phyloP scores from a whole-genome alignment of 352 stramenopile genomes.

The Phytophthora pluvialis region DNA sequence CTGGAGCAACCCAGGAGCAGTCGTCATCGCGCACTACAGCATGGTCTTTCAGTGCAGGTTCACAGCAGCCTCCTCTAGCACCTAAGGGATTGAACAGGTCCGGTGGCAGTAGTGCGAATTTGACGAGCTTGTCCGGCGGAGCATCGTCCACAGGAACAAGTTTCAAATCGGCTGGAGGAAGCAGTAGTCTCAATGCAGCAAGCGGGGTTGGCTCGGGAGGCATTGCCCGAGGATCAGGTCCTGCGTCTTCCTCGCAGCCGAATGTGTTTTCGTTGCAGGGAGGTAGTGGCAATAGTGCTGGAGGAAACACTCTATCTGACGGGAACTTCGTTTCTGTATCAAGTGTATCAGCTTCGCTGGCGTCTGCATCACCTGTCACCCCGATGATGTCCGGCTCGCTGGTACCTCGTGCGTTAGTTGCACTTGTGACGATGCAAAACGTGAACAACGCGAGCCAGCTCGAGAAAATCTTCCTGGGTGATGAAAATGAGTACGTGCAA shows the following conservation, averaged over 20 bases:
- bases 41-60: conserved; percentile 37
- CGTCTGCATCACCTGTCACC: conserved; percentile 46
- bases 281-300: conserved; percentile 3
- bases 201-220: conserved; percentile 16
- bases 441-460: conserved; percentile 62
- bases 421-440: conserved; percentile 82
- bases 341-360: conserved; percentile 34
- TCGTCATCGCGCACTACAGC: conserved; percentile 26
- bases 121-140: conserved; percentile 27
- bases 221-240: conserved; percentile 27
- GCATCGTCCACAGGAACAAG: conserved; percentile 12
- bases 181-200: conserved; percentile 36
- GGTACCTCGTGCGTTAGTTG: conserved; percentile 64
- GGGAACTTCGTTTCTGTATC: conserved; percentile 50
- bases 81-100: conserved; percentile 39
- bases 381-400: conserved; percentile 42
- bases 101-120: conserved; percentile 31
- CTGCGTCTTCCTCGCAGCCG: conserved; percentile 29
- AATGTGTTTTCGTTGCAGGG: conserved; percentile 31
- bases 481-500: conserved; percentile 62
- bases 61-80: conserved; percentile 42
- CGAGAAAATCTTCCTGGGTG: conserved; percentile 74
- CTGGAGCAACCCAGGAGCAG: conserved; percentile 22
- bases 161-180: conserved; percentile 31
- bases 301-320: conserved; percentile 14